Conservation (phyloP, 345 rosid genomes). For the Microcos paniculata region DNA sequence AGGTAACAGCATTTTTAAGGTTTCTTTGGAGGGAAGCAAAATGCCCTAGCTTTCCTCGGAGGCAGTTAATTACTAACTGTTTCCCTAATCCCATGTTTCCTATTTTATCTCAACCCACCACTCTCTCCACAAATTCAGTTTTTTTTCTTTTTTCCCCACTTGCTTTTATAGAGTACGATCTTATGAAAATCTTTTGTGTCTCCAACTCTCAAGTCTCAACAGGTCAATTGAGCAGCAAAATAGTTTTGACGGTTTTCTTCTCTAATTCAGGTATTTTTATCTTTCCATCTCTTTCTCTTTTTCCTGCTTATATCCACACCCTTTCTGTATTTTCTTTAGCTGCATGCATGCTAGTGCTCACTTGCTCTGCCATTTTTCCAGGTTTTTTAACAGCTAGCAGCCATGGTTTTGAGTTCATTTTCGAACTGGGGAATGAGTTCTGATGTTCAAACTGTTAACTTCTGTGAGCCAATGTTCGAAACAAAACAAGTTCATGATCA, state of each 20-base stretch:
- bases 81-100: background rate
- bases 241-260: background rate
- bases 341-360: background rate
- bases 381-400: background rate
- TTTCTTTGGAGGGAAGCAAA: background rate
- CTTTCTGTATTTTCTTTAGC: background rate
- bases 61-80: constrained; percentile 5
- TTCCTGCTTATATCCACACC: no score
- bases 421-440: background rate
- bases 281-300: background rate
- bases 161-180: background rate
- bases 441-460: background rate
- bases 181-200: background rate
- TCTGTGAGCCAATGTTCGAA: background rate
- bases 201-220: no score
- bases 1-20: background rate
- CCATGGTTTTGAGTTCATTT: constrained; percentile 11
- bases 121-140: background rate
- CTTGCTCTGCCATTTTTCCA: background rate
- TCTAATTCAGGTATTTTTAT: background rate
- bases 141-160: background rate
- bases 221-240: background rate
- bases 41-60: background rate
- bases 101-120: constrained; percentile 10
- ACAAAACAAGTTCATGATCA: background rate